A percentile compares a stretch with the other conserved stretches of the same genome.
Evolutionary conservation across 2,329 filamentous ascomycete genomes (phyloP).

Genomic region (Verticillium zaregamsianum): DNA sequence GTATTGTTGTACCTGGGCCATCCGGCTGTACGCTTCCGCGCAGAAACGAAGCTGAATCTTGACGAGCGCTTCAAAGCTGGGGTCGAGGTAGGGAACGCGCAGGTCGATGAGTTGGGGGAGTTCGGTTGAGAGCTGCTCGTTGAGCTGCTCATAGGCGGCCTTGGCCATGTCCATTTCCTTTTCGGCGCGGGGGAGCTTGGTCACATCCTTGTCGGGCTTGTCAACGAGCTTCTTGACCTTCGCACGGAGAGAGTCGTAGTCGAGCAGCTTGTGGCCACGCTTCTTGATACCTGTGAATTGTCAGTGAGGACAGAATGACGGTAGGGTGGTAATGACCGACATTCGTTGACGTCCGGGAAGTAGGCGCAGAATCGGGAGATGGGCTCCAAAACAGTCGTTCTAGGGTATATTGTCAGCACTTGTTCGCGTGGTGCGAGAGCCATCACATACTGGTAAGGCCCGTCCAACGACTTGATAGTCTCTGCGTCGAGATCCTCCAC

Average conservation of each 20-base stretch:
- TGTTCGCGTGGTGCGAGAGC: too few species aligned
- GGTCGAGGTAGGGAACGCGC: conserved; percentile 93
- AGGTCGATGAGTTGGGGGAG: conserved; percentile 94
- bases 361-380: conserved; percentile 96
- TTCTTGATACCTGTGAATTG: conserved; percentile 81
- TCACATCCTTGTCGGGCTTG: conserved; percentile 97
- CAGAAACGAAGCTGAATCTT: conserved; percentile 98
- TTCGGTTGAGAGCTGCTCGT: conserved; percentile 91
- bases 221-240: conserved; percentile 97
- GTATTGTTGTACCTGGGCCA: conserved; percentile 99
- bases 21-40: conserved; percentile 92
- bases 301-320: neutral
- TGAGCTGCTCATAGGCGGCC: conserved; percentile 90
- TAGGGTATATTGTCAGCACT: conserved; percentile 26
- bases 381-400: conserved; percentile 89
- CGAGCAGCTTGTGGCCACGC: conserved; percentile 94
- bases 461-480: conserved; percentile 96
- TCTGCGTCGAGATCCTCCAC: conserved; percentile 97
- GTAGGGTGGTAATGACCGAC: conserved; percentile 39
- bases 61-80: conserved; percentile 93
- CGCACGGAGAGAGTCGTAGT: conserved; percentile 93
- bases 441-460: conserved; percentile 70
- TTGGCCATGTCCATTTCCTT: conserved; percentile 95
- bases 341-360: conserved; percentile 98
- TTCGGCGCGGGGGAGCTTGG: conserved; percentile 91